Conservation (phyloP, 306 rosid genomes). For the Fragaria iinumae region DNA sequence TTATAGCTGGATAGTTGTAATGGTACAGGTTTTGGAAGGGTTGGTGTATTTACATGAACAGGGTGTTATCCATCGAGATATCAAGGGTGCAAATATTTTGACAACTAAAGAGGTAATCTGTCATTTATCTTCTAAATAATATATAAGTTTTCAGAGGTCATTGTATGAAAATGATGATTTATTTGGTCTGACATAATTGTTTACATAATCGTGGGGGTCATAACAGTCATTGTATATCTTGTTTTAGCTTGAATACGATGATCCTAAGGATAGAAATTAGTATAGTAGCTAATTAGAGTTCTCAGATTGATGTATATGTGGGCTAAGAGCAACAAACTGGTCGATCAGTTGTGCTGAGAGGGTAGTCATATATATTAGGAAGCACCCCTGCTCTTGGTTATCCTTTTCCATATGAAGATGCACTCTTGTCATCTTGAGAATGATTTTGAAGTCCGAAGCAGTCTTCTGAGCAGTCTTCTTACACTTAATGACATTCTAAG, state of each 20-base stretch:
- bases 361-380: neutral
- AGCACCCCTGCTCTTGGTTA: neutral
- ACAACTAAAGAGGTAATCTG: slow-evolving; percentile 87
- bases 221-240: neutral
- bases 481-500: neutral
- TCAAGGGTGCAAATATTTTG: slow-evolving; percentile 97
- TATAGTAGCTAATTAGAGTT: neutral
- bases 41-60: slow-evolving; percentile 98
- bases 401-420: neutral
- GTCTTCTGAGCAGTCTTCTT: neutral
- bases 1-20: slow-evolving; percentile 17
- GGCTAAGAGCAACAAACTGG: neutral
- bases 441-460: neutral
- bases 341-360: neutral
- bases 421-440: neutral
- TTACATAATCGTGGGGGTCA: neutral
- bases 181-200: neutral
- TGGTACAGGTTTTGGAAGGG: slow-evolving; percentile 93
- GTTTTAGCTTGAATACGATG: neutral
- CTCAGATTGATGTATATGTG: neutral
- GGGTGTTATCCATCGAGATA: slow-evolving; percentile 98
- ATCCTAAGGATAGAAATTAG: neutral
- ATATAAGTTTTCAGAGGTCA: neutral
- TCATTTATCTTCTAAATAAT: neutral
- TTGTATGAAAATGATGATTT: neutral